A percentile compares a stretch with the other conserved stretches of the same genome.
phyloP scores from a whole-genome alignment of 768 basidiomycete species.

The Pisolithus albus region DNA sequence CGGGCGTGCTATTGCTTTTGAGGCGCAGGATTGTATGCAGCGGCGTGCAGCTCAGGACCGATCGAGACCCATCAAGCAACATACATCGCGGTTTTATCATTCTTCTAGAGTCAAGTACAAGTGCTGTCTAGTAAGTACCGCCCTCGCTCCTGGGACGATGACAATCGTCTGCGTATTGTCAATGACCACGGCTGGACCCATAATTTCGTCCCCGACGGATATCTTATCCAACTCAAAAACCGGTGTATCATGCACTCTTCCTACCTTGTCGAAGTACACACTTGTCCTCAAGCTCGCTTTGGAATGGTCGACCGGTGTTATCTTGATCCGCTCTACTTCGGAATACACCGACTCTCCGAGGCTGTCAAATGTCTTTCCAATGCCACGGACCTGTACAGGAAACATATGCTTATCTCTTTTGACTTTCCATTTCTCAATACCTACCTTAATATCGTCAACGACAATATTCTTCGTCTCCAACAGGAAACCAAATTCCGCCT shows the following conservation, averaged over 20 bases:
- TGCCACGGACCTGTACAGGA: constrained; percentile 62
- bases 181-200: constrained; percentile 90
- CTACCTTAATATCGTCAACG: constrained; percentile 87
- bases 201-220: constrained; percentile 59
- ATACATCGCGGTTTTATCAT: background rate
- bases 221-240: constrained; percentile 68
- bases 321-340: constrained; percentile 55
- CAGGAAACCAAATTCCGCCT: constrained; percentile 86
- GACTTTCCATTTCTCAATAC: background rate
- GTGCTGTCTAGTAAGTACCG: constrained; percentile 62
- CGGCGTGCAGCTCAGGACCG: no score
- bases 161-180: constrained; percentile 96
- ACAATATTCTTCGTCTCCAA: constrained; percentile 77
- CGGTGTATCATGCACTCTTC: constrained; percentile 72
- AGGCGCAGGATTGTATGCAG: no score
- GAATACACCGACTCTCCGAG: constrained; percentile 74
- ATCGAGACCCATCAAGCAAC: no score
- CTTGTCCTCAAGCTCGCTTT: constrained; percentile 50
- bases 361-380: constrained; percentile 83
- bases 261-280: constrained; percentile 79
- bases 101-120: constrained; percentile 45
- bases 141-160: constrained; percentile 66
- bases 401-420: background rate
- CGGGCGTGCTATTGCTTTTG: constrained; percentile 24
- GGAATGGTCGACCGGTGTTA: constrained; percentile 29